phyloP scores from a whole-genome alignment of 1,284 basidiomycete species.

The Lentinula novae-zelandiae region DNA sequence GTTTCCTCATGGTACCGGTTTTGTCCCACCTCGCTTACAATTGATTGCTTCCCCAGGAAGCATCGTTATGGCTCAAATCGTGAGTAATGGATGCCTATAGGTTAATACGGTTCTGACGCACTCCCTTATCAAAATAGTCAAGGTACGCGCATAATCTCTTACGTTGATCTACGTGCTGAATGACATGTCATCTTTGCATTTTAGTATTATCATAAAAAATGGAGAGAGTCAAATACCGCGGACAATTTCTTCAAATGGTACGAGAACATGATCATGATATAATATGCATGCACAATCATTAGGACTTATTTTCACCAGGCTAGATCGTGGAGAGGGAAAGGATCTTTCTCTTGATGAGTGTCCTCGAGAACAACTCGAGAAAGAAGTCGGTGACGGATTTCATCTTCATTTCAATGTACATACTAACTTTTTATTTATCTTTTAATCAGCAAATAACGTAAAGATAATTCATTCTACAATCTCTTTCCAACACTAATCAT shows the following conservation, averaged over 20 bases:
- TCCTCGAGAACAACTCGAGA: constrained; percentile 64
- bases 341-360: constrained; percentile 62
- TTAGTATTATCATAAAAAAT: constrained; percentile 60
- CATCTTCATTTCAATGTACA: background rate
- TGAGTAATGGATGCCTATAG: constrained; percentile 15
- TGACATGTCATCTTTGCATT: background rate
- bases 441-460: constrained; percentile 34
- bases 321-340: constrained; percentile 69
- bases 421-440: background rate
- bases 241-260: constrained; percentile 76
- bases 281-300: background rate
- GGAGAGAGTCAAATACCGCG: constrained; percentile 58
- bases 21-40: too few species aligned
- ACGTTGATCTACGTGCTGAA: background rate
- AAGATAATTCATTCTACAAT: constrained; percentile 5
- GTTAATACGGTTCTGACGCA: background rate
- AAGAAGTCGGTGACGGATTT: constrained; percentile 40
- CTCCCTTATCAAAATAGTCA: constrained; percentile 13
- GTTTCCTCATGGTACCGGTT: background rate
- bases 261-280: constrained; percentile 3
- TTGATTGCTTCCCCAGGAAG: constrained; percentile 32
- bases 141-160: constrained; percentile 18
- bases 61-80: constrained; percentile 68
- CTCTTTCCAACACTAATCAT: background rate
- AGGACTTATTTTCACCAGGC: constrained; percentile 38